Conservation (phyloP, 768 basidiomycete species). For the Rubroboletus pulcherrimus region DNA sequence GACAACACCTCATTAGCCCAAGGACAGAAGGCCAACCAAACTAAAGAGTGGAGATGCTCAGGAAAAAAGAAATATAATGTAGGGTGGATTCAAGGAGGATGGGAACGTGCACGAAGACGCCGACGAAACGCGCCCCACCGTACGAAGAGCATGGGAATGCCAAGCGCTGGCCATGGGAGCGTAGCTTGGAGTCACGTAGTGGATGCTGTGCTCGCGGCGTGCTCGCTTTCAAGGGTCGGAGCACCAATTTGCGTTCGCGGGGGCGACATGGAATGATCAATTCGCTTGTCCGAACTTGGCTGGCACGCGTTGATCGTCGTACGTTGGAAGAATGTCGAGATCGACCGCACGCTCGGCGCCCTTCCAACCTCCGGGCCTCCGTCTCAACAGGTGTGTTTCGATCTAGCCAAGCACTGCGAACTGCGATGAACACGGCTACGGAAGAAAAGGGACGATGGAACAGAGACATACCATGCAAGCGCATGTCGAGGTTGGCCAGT, state of each 20-base stretch:
- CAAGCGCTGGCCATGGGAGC: no score
- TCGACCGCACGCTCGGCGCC: slow-evolving; percentile 77
- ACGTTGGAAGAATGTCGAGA: slow-evolving; percentile 64
- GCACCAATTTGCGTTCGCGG: background rate
- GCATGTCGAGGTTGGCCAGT: slow-evolving; percentile 86
- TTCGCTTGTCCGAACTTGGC: slow-evolving; percentile 31
- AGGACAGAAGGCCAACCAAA: no score
- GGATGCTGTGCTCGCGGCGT: no score
- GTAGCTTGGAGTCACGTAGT: background rate
- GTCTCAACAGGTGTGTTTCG: slow-evolving; percentile 72
- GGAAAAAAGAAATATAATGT: no score
- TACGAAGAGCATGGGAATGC: no score
- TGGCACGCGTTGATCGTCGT: slow-evolving; percentile 52
- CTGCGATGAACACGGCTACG: background rate
- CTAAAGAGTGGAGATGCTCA: no score
- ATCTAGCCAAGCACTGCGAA: slow-evolving; percentile 37
- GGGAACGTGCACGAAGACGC: no score
- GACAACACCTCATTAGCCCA: no score
- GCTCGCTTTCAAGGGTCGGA: background rate
- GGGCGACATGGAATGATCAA: background rate
- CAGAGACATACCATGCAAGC: slow-evolving; percentile 72
- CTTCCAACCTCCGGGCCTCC: slow-evolving; percentile 72
- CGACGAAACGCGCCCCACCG: no score
- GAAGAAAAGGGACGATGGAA: background rate
- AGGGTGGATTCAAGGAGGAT: no score